A percentile compares a stretch with the other conserved stretches of the same genome.
Conservation (phyloP, 2,329 filamentous ascomycete genomes). For the Zarea fungicola region DNA sequence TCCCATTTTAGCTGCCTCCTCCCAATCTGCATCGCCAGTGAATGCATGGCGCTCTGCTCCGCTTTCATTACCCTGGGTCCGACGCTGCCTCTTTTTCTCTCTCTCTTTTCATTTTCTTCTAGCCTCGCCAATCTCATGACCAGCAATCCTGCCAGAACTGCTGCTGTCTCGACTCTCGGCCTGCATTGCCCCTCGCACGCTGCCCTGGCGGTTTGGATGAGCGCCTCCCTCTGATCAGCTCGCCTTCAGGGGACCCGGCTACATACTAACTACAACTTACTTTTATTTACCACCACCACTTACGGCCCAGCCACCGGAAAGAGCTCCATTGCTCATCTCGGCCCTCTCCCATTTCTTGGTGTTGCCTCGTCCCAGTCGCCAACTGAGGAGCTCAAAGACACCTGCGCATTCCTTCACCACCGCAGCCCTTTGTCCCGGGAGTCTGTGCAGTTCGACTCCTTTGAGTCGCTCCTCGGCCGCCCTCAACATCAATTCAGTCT, state of each 20-base stretch:
- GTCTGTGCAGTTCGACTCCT: background rate
- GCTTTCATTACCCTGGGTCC: slow-evolving; percentile 1
- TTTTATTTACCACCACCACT: background rate
- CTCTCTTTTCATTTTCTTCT: slow-evolving; percentile 7
- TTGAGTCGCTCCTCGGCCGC: background rate
- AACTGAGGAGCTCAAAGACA: background rate
- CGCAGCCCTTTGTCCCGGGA: background rate
- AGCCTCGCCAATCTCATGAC: slow-evolving; percentile 2
- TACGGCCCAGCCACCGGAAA: background rate
- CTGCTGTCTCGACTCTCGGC: background rate
- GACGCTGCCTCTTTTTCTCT: slow-evolving; percentile 2
- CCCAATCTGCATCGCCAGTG: slow-evolving; percentile 6
- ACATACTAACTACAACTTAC: background rate
- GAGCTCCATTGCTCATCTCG: background rate
- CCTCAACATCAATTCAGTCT: background rate
- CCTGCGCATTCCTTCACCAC: background rate
- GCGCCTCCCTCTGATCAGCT: background rate
- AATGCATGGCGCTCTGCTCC: slow-evolving; percentile 10
- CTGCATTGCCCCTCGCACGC: background rate
- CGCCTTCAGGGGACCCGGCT: background rate
- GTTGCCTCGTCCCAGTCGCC: background rate
- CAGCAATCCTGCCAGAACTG: background rate
- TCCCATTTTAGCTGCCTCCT: no score
- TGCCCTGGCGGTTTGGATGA: background rate
- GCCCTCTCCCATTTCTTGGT: background rate